phyloP scores from a whole-genome alignment of 1,284 basidiomycete species.

The Malassezia arunalokei region DNA sequence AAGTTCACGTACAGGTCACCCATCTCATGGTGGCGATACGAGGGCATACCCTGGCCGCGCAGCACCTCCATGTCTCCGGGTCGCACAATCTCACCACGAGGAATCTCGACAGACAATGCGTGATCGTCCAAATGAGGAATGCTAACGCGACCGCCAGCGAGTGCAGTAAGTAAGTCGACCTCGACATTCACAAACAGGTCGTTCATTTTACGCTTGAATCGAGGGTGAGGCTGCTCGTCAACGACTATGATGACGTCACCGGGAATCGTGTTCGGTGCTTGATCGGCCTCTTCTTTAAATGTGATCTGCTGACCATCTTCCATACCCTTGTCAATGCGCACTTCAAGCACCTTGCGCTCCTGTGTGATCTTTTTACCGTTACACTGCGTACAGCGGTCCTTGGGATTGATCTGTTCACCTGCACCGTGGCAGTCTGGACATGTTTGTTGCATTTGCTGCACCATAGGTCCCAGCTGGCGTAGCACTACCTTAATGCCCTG shows the following conservation, averaged over 20 bases:
- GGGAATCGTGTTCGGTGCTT: conserved; percentile 75
- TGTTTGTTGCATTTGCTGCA: conserved; percentile 92
- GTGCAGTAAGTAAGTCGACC: conserved; percentile 82
- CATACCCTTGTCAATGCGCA: conserved; percentile 99
- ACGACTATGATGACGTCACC: conserved; percentile 96
- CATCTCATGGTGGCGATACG: conserved; percentile 87
- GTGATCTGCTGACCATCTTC: conserved; percentile 90
- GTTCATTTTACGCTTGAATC: conserved; percentile 84
- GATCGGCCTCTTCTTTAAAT: conserved; percentile 91
- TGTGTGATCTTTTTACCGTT: conserved; percentile 88
- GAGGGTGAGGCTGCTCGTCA: conserved; percentile 84
- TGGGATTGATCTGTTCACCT: conserved; percentile 85
- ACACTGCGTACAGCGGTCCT: conserved; percentile 85
- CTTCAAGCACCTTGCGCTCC: conserved; percentile 96
- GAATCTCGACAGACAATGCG: conserved; percentile 67
- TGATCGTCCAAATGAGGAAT: conserved; percentile 92
- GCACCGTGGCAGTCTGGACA: conserved; percentile 85
- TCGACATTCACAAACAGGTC: conserved; percentile 78
- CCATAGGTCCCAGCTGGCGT: conserved; percentile 97
- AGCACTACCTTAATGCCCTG: conserved; percentile 83
- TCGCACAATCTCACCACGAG: conserved; percentile 79
- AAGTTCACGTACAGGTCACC: conserved; percentile 87
- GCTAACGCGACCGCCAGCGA: conserved; percentile 79
- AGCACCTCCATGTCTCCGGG: conserved; percentile 85
- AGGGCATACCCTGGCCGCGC: conserved; percentile 92